Evolutionary conservation across 2,329 filamentous ascomycete species (phyloP).

Genomic region (Cercospora citrullina): DNA sequence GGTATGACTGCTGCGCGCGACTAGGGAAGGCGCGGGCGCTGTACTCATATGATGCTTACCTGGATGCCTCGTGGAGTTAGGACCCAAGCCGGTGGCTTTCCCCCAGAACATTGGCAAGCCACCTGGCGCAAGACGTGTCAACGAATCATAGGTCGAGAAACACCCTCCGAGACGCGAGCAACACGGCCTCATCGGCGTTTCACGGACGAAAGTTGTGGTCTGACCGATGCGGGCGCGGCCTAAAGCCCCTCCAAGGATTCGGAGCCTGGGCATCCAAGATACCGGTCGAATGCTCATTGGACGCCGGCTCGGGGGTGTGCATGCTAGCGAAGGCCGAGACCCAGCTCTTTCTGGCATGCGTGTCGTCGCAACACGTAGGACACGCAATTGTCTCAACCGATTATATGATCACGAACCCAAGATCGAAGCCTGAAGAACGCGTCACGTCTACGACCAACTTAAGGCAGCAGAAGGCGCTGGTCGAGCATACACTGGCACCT

Average conservation of each 20-base stretch:
- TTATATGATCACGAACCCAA: background rate
- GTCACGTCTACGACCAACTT: background rate
- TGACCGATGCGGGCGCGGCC: background rate
- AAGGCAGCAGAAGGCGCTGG: background rate
- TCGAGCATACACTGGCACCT: background rate
- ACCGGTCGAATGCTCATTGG: background rate
- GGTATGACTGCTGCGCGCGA: background rate
- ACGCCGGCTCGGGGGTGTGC: background rate
- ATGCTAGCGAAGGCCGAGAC: constrained; percentile 5
- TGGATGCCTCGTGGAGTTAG: constrained; percentile 9
- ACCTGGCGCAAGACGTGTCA: background rate
- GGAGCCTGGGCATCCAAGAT: background rate
- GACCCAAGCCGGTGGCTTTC: constrained; percentile 4
- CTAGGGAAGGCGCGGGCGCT: background rate
- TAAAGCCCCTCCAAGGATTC: background rate
- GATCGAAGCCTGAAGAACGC: constrained; percentile 1
- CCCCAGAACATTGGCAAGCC: constrained; percentile 9
- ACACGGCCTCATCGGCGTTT: constrained; percentile 4
- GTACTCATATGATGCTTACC: constrained; percentile 3
- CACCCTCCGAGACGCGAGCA: background rate
- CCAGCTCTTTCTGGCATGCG: constrained; percentile 2
- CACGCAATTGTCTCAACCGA: constrained; percentile 10
- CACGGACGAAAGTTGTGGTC: background rate
- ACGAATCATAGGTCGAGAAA: background rate
- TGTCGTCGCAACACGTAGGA: background rate